phyloP scores from a whole-genome alignment of 306 rosid genomes.

The Citrullus amarus region DNA sequence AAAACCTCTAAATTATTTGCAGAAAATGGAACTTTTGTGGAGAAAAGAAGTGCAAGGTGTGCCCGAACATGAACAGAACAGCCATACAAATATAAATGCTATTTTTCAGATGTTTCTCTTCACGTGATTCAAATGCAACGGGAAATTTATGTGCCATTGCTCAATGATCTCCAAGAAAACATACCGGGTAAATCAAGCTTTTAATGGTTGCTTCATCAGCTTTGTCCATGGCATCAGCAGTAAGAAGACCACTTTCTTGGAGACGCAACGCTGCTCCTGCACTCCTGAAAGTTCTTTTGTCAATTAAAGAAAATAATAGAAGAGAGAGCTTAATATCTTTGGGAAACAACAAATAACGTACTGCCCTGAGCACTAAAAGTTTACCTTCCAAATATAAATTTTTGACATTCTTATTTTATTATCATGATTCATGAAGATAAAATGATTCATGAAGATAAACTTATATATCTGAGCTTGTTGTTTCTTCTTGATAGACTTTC shows the following conservation, averaged over 20 bases:
- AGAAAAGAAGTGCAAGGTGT: not conserved
- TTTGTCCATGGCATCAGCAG: conserved; percentile 61
- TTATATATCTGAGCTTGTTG: not conserved
- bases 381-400: not conserved
- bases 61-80: not conserved
- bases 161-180: conserved; percentile 13
- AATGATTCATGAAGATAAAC: not conserved
- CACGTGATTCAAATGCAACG: not conserved
- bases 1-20: not conserved
- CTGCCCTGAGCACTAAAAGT: not conserved
- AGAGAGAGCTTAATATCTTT: not conserved
- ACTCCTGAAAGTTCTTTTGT: conserved; percentile 21
- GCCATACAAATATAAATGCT: not conserved
- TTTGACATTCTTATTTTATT: not conserved
- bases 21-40: not conserved
- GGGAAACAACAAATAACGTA: not conserved
- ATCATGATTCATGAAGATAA: not conserved
- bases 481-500: not conserved
- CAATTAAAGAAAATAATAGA: conserved; percentile 14
- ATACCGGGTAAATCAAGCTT: conserved; percentile 81
- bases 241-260: conserved; percentile 50
- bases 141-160: not conserved
- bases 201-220: conserved; percentile 69
- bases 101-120: not conserved
- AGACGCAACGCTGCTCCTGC: conserved; percentile 84